Conservation (phyloP, 768 basidiomycete species). For the Calvatia gigantea region DNA sequence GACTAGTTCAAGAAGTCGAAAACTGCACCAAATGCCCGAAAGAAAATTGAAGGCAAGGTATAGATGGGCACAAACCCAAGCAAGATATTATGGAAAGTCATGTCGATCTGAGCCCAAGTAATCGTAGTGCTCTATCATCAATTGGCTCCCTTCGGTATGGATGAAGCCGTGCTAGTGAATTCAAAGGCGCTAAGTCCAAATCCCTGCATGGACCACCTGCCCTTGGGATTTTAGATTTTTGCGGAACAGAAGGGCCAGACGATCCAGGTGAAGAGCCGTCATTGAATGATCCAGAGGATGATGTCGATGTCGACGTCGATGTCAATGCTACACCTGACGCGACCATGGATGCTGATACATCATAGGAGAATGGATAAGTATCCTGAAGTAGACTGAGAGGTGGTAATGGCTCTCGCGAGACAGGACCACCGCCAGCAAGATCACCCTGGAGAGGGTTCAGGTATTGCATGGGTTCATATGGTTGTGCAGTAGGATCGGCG, state of each 20-base stretch:
- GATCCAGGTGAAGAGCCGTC: background rate
- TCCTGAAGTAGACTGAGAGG: conserved; percentile 12
- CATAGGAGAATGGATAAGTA: conserved; percentile 13
- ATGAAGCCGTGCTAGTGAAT: conserved; percentile 47
- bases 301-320: too few relatives aligned
- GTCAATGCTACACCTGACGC: conserved; percentile 2
- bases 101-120: conserved; percentile 29
- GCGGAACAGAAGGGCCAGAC: background rate
- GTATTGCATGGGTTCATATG: conserved; percentile 1
- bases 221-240: background rate
- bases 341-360: conserved; percentile 10
- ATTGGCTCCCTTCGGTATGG: conserved; percentile 57
- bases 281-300: background rate
- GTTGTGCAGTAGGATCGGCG: background rate
- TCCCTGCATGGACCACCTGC: conserved; percentile 18
- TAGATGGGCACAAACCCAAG: background rate
- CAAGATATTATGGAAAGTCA: conserved; percentile 4
- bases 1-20: background rate
- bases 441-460: background rate
- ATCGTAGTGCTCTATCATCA: conserved; percentile 60
- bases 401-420: conserved; percentile 6
- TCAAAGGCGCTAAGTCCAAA: conserved; percentile 54
- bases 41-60: background rate
- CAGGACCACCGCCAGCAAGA: background rate
- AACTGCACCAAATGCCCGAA: background rate